Base-by-base conservation (phyloP, 345 rosid genomes). In the Rhodamnia argentea region DNA sequence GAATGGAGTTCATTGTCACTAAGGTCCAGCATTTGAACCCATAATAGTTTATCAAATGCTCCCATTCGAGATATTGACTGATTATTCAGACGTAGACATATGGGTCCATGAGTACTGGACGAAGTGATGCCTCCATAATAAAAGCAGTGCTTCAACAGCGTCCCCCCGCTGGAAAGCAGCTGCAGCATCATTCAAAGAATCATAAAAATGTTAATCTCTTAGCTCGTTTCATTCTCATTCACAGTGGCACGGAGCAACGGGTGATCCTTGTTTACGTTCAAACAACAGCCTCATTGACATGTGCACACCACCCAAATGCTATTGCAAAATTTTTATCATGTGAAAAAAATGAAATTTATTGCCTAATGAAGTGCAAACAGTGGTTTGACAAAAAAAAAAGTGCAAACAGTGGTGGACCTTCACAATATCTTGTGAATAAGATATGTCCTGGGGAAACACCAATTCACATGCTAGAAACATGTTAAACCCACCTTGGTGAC, bases 21-120 rank as follows among this genome's bases (percentile, higher is more conserved):
- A 83, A 97, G 95, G 89, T 97, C 98, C 88, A 96, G 91, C 92
- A 94, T 93, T 90, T 94, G 98, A 84, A 97, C 98, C 98, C 98
- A 95, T 86, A 97, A 85, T 52, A 97, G 90, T 82, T 90, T 95
- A 87, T 94, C 93, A 86, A 94, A 89, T 83, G 93, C 91, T 75
- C 98, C 95, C 86, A 94, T 59, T 82, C 89, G 92, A 60, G 99
- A 95, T 85, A 96, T 84, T 52, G 95, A 94, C 87, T 96, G 88
- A 52, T 96, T 94, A 91, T 92, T 93, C 86, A 97, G 89, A 86
- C 96, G 91, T n/a, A 97, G 88, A 86, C 93, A 95, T 50, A 94
- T 83, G 82, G 89, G 88, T 60, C 83, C 89, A 83, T 83, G 51
- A 50, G 55, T 47, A 84, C 23, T 47, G 40, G 84, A 76, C 24